phyloP scores from a whole-genome alignment of 805 yeast genomes.

The Hanseniaspora occidentalis region DNA sequence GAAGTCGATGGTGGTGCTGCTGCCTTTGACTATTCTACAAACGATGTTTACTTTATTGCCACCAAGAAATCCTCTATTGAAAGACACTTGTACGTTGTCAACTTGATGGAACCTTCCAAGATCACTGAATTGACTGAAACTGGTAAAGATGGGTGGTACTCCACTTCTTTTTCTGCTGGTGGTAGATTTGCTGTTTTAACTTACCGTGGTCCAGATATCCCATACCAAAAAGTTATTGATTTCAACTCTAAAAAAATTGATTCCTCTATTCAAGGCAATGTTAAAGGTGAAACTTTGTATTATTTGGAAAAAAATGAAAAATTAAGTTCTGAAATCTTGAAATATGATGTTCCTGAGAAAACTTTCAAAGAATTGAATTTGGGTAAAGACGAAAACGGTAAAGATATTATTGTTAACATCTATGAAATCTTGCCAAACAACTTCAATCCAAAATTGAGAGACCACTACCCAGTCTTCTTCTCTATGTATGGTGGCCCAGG shows the following conservation, averaged over 20 bases:
- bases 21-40: conserved; percentile 41
- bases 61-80: conserved; percentile 73
- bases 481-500: conserved; percentile 95
- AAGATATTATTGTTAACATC: conserved; percentile 42
- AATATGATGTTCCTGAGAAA: conserved; percentile 46
- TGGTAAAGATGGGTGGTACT: conserved; percentile 48
- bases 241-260: conserved; percentile 28
- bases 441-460: conserved; percentile 38
- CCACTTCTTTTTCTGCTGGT: conserved; percentile 70
- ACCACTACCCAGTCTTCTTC: conserved; percentile 75
- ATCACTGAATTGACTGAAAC: conserved; percentile 37
- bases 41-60: conserved; percentile 47
- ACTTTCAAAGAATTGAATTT: conserved; percentile 41
- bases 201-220: conserved; percentile 71
- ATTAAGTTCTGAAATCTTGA: conserved; percentile 26
- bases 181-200: conserved; percentile 55
- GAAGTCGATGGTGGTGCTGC: conserved; percentile 74
- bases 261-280: conserved; percentile 10
- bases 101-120: conserved; percentile 32
- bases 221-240: conserved; percentile 62
- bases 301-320: conserved; percentile 30
- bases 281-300: conserved; percentile 19
- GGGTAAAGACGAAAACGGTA: conserved; percentile 35
- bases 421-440: conserved; percentile 67
- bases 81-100: conserved; percentile 67